These are phyloP conservation scores for Neocatenulostroma microsporum DNA, from an alignment of 2,329 filamentous ascomycete species.

Conservation along the genomic window DNA sequence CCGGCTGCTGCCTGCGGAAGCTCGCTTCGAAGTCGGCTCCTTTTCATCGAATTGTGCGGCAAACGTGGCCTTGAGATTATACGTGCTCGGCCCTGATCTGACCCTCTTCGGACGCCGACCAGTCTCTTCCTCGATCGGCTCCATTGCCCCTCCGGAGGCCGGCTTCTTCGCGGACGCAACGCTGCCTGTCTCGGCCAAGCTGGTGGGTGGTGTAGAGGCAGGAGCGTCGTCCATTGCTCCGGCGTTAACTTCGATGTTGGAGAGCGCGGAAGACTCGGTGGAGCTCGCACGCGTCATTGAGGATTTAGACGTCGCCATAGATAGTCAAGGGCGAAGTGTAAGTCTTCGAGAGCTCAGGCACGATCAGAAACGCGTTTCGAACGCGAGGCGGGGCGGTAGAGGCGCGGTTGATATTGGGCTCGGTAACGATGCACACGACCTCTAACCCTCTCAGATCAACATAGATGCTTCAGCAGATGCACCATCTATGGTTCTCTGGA, in stretches of 20 bases:
- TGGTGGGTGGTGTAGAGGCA: slow-evolving; percentile 61
- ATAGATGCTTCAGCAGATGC: too few relatives aligned
- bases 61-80: slow-evolving; percentile 45
- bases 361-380: slow-evolving; percentile 1
- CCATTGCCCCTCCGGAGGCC: too few relatives aligned
- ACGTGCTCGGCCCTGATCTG: slow-evolving; percentile 49
- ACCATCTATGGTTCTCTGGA: too few relatives aligned
- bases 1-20: slow-evolving; percentile 17
- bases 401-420: slow-evolving; percentile 5
- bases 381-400: slow-evolving; percentile 5
- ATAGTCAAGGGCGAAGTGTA: not conserved
- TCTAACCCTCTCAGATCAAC: too few relatives aligned
- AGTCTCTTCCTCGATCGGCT: slow-evolving; percentile 19
- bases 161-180: slow-evolving; percentile 34
- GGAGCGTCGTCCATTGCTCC: slow-evolving; percentile 24
- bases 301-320: too few relatives aligned
- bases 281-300: slow-evolving; percentile 30
- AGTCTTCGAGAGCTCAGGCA: too few relatives aligned
- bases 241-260: slow-evolving; percentile 34
- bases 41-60: slow-evolving; percentile 20
- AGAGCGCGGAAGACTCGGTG: slow-evolving; percentile 35
- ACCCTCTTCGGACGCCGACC: slow-evolving; percentile 47
- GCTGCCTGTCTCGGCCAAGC: slow-evolving; percentile 58
- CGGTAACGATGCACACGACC: too few relatives aligned
- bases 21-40: too few relatives aligned